A percentile compares a stretch with the other conserved stretches of the same genome.
These are phyloP conservation scores for Rhizopogon hawkerae DNA, from an alignment of 1,284 basidiomycete genomes.

Conservation along the genomic window DNA sequence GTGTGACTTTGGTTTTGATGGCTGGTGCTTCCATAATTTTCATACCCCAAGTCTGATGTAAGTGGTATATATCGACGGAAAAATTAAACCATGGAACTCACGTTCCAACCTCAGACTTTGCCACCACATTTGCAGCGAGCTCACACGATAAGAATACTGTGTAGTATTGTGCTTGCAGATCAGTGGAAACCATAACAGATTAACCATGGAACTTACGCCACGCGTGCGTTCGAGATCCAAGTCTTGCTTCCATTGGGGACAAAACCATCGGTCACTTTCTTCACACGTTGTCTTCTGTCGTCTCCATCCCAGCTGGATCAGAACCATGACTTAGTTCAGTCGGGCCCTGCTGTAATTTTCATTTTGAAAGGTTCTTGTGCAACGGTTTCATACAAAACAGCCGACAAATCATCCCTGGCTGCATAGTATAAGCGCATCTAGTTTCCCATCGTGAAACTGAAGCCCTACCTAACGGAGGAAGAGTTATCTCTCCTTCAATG, in stretches of 20 bases:
- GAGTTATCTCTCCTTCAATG: constrained; percentile 77
- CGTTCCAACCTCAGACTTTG: constrained; percentile 91
- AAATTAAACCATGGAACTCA: not conserved
- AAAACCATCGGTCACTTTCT: constrained; percentile 77
- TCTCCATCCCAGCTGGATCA: constrained; percentile 70
- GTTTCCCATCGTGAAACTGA: not conserved
- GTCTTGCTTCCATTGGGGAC: constrained; percentile 89
- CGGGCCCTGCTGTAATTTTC: constrained; percentile 53
- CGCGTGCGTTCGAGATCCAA: constrained; percentile 92
- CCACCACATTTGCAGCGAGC: constrained; percentile 91
- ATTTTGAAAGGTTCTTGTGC: constrained; percentile 1
- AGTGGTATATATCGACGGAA: not conserved
- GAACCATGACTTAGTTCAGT: constrained; percentile 97
- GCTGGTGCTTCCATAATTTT: constrained; percentile 80
- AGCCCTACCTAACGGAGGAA: constrained; percentile 70
- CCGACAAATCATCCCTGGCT: constrained; percentile 87
- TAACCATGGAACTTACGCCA: constrained; percentile 50
- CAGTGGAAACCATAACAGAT: not conserved
- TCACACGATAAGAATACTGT: constrained; percentile 78
- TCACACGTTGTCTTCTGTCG: constrained; percentile 76
- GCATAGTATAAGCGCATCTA: constrained; percentile 13
- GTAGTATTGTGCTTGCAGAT: constrained; percentile 24
- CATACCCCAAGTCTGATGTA: constrained; percentile 39
- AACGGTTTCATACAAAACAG: constrained; percentile 70
- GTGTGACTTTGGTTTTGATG: constrained; percentile 89